A percentile compares a stretch with the other conserved stretches of the same genome.
Evolutionary conservation across 192 early-diverging fungal species (phyloP).

Genomic region (Ambispora gerdemannii): DNA sequence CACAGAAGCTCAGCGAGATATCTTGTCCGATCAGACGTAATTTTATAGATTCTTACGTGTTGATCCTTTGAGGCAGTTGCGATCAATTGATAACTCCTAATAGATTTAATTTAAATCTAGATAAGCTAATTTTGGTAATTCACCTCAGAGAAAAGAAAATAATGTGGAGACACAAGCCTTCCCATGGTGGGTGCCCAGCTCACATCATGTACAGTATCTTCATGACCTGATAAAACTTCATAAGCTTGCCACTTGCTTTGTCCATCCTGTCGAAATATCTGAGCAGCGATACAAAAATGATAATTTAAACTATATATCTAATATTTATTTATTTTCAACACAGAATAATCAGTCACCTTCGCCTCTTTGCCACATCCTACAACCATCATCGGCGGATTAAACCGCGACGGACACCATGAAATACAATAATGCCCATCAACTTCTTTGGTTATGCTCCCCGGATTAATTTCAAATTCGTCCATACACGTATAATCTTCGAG

Average conservation of each 20-base stretch:
- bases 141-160: neutral
- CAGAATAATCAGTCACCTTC: conserved; percentile 43
- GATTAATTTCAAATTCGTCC: conserved; percentile 55
- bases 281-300: neutral
- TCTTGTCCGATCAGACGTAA: conserved; percentile 49
- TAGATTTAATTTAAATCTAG: neutral
- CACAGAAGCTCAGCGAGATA: conserved; percentile 50
- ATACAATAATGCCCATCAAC: conserved; percentile 78
- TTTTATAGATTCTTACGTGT: conserved; percentile 72
- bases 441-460: conserved; percentile 49
- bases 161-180: conserved; percentile 36
- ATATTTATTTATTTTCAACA: neutral
- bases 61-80: conserved; percentile 79
- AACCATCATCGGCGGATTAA: conserved; percentile 72
- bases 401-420: conserved; percentile 85
- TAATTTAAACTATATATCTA: neutral
- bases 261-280: conserved; percentile 58
- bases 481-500: conserved; percentile 75
- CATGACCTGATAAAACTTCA: conserved; percentile 57
- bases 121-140: neutral
- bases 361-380: conserved; percentile 85
- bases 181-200: conserved; percentile 70
- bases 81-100: conserved; percentile 74
- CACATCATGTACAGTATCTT: conserved; percentile 64
- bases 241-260: conserved; percentile 63